These are phyloP conservation scores for Grigorovia yakushimaensis DNA, from an alignment of 805 yeast species.

Conservation along the genomic window DNA sequence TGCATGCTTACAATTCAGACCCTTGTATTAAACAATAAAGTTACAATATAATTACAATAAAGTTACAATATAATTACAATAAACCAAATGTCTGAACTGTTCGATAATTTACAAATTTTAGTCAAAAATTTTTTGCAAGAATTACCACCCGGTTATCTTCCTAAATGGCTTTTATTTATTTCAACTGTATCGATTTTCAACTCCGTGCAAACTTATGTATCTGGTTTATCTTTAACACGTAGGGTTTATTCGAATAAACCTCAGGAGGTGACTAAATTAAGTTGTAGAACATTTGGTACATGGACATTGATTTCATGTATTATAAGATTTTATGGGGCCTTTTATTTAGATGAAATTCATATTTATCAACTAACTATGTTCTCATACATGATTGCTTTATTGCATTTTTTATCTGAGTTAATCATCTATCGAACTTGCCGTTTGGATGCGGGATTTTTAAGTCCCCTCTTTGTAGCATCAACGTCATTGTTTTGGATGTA, in stretches of 20 bases:
- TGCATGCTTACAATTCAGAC: no score
- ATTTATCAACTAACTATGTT: conserved; percentile 71
- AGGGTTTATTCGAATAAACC: conserved; percentile 67
- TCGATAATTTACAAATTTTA: conserved; percentile 2
- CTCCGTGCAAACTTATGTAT: conserved; percentile 73
- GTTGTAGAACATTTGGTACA: conserved; percentile 97
- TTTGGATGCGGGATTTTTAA: conserved; percentile 78
- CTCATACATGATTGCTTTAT: conserved; percentile 72
- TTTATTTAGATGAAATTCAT: conserved; percentile 55
- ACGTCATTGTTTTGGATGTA: conserved; percentile 76
- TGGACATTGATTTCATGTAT: conserved; percentile 89
- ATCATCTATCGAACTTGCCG: conserved; percentile 66
- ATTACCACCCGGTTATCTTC: conserved; percentile 46
- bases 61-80: no score
- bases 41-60: no score
- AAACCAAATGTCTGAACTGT: not conserved
- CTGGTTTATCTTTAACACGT: conserved; percentile 65
- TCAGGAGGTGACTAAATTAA: conserved; percentile 48
- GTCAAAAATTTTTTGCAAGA: not conserved
- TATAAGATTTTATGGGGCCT: conserved; percentile 82
- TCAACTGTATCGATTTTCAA: conserved; percentile 90
- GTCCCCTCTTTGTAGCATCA: conserved; percentile 78
- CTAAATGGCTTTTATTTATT: conserved; percentile 71
- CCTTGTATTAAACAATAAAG: no score
- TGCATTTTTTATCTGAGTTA: conserved; percentile 82